A percentile compares a stretch with the other conserved stretches of the same genome.
Conservation (phyloP, 2,329 filamentous ascomycete genomes). For the Berkeleyomyces rouxiae region DNA sequence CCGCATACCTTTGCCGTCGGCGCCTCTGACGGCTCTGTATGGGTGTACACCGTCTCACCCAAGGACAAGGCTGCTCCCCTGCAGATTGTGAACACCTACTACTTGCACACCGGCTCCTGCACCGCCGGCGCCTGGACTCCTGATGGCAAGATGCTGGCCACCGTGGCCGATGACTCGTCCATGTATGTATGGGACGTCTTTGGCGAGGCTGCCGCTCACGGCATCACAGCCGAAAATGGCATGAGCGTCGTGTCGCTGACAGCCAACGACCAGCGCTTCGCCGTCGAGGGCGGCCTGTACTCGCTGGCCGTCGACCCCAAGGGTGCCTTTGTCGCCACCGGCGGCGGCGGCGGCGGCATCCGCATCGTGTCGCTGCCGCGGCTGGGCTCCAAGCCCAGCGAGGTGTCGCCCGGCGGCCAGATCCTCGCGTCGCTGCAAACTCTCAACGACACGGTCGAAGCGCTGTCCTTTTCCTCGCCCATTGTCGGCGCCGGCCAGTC, state of each 20-base stretch:
- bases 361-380: slow-evolving; percentile 73
- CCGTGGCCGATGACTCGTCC: slow-evolving; percentile 74
- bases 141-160: slow-evolving; percentile 73
- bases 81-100: slow-evolving; percentile 78
- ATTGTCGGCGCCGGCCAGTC: slow-evolving; percentile 28
- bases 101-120: slow-evolving; percentile 70
- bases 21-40: slow-evolving; percentile 79
- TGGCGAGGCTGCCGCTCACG: slow-evolving; percentile 50
- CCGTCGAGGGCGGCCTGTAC: slow-evolving; percentile 80
- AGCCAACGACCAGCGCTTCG: slow-evolving; percentile 71
- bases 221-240: slow-evolving; percentile 34
- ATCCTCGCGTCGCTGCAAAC: slow-evolving; percentile 74
- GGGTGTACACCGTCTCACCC: slow-evolving; percentile 79
- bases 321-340: slow-evolving; percentile 65
- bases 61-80: slow-evolving; percentile 43
- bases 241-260: slow-evolving; percentile 62
- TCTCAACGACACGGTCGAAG: slow-evolving; percentile 62
- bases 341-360: slow-evolving; percentile 74
- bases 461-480: slow-evolving; percentile 41
- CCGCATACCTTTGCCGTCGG: slow-evolving; percentile 77
- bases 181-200: slow-evolving; percentile 91
- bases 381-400: slow-evolving; percentile 24
- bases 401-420: slow-evolving; percentile 29
- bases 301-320: slow-evolving; percentile 69
- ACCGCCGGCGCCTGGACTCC: slow-evolving; percentile 85